Evolutionary conservation across 805 yeast species (phyloP), one percentile per base, ranked within the genome.

Genomic region (Suhomyces pyralidae): DNA sequence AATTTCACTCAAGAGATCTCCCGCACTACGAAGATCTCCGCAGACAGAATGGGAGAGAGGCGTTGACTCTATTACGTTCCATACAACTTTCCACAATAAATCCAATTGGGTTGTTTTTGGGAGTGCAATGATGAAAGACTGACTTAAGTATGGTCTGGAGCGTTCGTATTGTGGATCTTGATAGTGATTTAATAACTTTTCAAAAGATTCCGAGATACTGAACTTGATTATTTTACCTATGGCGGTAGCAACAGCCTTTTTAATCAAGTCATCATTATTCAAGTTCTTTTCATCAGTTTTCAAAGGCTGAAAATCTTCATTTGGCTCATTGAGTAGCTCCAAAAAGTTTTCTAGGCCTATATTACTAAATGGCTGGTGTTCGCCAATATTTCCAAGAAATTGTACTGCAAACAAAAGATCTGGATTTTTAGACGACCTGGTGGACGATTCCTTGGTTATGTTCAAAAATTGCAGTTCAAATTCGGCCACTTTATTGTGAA

Each of bases 381-480:
- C 51, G n/a, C 81, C 78, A 28, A 81, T 69, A 52, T 76, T 75
- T 4, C 86, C 88, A 49, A 84, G 62, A 40, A 79, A 78, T 36
- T 75, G 76, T 42, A 72, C 63, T 44, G 68, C 67, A 58, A 76
- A 78, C 1, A 70, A 54, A 14, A 66, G 49, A 36, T 63, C 55
- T 1, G 43, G 24, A 7, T 36, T 28, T 17, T 32, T 22, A 14
- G 30, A n/a, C 7, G 43, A 47, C 53, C n/a, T 58, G 59, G 24
- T 59, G 6, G 73, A 65, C 50, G 74, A 76, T 54, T 67, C 68
- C 30, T 65, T 60, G 52, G 75, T 62, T 17, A 70, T 59, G 2
- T 12, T 62, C 63, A n/a, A 60, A 52, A 78, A 64, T 17, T 71
- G 61, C 1, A 52, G 30, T 34, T 74, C 69, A 8, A 70, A 61